Evolutionary conservation across 148 eudicot genomes (phyloP), one percentile per base, ranked within the genome.

Genomic region (Dysphania ambrosioides): DNA sequence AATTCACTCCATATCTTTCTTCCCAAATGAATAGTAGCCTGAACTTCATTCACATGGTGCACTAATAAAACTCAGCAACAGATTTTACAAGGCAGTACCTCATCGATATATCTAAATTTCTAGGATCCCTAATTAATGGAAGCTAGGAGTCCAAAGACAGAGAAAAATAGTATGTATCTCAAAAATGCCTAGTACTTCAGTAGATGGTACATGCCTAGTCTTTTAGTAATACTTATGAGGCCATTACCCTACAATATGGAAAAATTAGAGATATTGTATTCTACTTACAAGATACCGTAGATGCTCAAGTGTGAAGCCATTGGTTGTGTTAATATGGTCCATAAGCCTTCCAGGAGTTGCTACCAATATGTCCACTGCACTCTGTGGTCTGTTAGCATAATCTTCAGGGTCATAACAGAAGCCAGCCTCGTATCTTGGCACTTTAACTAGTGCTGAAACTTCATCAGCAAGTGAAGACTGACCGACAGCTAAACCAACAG

Each of bases 301-400:
- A 86, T 94, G 98, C 81, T 91, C 90, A 27, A 94, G 91, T 15
- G 97, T 89, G 75, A 94, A 94, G 79, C 98, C 97, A 77, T 87
- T 88, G 40, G 98, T 94, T 66, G 79, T 84, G 77, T 85, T 86
- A 58, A 91, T 88, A 79, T 94, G 98, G 77, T 94, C 97, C 96
- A 94, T 86, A 76, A 94, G 89, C 85, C 98, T 88, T 83, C 98
- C 98, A 32, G 98, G 98, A 56, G 98, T 94, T 57, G 98, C 98
- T 51, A 94, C 93, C 72, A 94, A 75, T 81, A 94, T 94, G 86
- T 94, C 98, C 49, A 94, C 98, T 65, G 87, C 83, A 80, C 95
- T 90, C 67, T 85, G 78, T 29, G 82, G 72, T 75, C 75, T 84
- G 77, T 67, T 59, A n/a, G 76, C 79, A 64, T 79, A 49, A 80